phyloP scores from a whole-genome alignment of 2,329 filamentous ascomycete genomes.

The Beauveria scarabaeidicola region DNA sequence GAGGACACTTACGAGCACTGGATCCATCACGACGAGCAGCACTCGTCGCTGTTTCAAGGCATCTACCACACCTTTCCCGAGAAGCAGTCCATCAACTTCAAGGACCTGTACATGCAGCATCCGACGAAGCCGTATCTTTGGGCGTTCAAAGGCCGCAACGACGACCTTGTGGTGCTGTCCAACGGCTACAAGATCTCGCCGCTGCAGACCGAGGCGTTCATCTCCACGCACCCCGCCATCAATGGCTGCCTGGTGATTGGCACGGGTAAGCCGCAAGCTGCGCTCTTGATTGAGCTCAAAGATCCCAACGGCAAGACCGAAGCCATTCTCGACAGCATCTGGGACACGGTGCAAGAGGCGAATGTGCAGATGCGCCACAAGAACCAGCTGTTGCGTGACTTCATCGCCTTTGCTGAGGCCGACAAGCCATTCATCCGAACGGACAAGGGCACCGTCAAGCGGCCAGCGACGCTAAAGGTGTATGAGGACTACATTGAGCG shows the following conservation, averaged over 20 bases:
- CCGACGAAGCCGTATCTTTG: slow-evolving; percentile 21
- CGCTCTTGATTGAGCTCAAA: slow-evolving; percentile 21
- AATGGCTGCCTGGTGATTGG: slow-evolving; percentile 21
- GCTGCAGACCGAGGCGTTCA: slow-evolving; percentile 21
- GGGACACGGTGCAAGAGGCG: slow-evolving; percentile 33
- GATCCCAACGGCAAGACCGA: slow-evolving; percentile 16
- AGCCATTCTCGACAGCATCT: slow-evolving; percentile 33
- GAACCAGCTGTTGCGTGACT: slow-evolving; percentile 32
- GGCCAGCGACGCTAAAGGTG: slow-evolving; percentile 28
- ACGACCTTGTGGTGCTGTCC: slow-evolving; percentile 23
- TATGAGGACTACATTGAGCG: slow-evolving; percentile 39
- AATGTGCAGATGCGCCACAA: slow-evolving; percentile 33
- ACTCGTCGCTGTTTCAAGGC: slow-evolving; percentile 22
- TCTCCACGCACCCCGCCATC: slow-evolving; percentile 20
- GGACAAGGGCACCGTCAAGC: slow-evolving; percentile 37
- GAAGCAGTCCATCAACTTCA: slow-evolving; percentile 20
- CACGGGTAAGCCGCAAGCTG: slow-evolving; percentile 20
- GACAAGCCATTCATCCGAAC: slow-evolving; percentile 36
- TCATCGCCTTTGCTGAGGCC: slow-evolving; percentile 31
- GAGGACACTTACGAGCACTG: slow-evolving; percentile 24
- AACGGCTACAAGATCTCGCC: slow-evolving; percentile 26
- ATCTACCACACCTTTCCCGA: slow-evolving; percentile 27
- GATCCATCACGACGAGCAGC: slow-evolving; percentile 22
- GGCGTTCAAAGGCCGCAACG: slow-evolving; percentile 22
- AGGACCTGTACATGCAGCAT: slow-evolving; percentile 22